phyloP scores from a whole-genome alignment of 306 rosid genomes.

The Quillaja saponaria region DNA sequence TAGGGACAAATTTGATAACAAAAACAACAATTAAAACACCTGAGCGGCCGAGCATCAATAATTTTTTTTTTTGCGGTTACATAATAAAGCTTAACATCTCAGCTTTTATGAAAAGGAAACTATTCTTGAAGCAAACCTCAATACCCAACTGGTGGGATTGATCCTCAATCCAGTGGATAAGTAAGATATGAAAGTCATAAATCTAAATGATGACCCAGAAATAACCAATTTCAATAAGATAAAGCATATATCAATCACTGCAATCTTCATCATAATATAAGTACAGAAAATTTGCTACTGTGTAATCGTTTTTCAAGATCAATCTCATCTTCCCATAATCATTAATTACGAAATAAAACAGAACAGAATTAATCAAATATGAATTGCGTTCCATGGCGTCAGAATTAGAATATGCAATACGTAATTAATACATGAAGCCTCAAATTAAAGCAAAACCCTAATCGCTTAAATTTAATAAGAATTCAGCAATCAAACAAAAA shows the following conservation, averaged over 20 bases:
- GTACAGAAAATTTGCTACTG: no score
- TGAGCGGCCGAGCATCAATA: slow-evolving; percentile 3
- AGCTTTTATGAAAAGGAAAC: not conserved
- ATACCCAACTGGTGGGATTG: no score
- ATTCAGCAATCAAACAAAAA: not conserved
- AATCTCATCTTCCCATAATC: not conserved
- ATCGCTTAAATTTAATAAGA: not conserved
- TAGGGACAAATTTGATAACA: not conserved
- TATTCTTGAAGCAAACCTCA: no score
- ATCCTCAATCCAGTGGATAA: no score
- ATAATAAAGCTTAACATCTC: slow-evolving; percentile 2
- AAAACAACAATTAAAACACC: slow-evolving; percentile 9
- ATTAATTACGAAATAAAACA: slow-evolving; percentile 1
- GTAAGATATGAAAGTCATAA: no score
- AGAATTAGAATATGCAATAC: not conserved
- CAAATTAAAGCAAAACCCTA: slow-evolving; percentile 9
- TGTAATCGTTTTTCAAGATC: not conserved
- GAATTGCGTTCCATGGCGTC: not conserved
- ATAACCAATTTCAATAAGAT: not conserved
- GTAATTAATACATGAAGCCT: not conserved
- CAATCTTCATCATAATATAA: not conserved
- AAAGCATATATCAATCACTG: not conserved
- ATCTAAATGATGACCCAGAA: no score
- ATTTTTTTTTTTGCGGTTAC: no score
- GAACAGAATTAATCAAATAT: not conserved